These are phyloP conservation scores for Pseudophaeomoniella oleicola DNA, from an alignment of 2,329 filamentous ascomycete genomes.

Conservation along the genomic window DNA sequence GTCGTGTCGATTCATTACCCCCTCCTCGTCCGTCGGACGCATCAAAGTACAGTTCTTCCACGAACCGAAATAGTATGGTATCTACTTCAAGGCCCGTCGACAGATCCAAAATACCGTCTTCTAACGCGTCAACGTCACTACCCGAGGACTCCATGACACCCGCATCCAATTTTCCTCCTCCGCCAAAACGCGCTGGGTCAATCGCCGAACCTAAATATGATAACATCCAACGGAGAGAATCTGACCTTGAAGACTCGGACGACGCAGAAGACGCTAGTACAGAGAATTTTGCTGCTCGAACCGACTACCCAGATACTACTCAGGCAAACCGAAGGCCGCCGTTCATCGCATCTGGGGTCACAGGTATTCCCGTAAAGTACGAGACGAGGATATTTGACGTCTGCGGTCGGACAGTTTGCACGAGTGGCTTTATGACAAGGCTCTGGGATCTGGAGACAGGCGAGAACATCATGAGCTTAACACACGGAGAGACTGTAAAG, in stretches of 20 bases:
- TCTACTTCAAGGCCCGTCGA: neutral
- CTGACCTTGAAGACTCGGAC: conserved; percentile 30
- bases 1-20: conserved; percentile 18
- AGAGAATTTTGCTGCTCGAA: conserved; percentile 36
- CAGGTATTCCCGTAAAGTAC: conserved; percentile 69
- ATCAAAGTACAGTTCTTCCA: neutral
- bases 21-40: conserved; percentile 9
- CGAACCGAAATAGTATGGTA: neutral
- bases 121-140: neutral
- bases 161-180: conserved; percentile 15
- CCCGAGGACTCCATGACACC: neutral
- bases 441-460: conserved; percentile 80
- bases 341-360: conserved; percentile 53
- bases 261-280: conserved; percentile 29
- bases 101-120: neutral
- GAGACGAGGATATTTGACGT: conserved; percentile 78
- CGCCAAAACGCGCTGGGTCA: conserved; percentile 17
- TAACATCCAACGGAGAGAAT: neutral
- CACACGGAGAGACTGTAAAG: conserved; percentile 73
- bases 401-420: conserved; percentile 76
- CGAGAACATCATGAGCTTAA: conserved; percentile 63
- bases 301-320: conserved; percentile 70
- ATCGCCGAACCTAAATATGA: conserved; percentile 7
- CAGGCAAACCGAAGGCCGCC: conserved; percentile 75
- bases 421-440: conserved; percentile 71